A percentile compares a stretch with the other conserved stretches of the same genome.
phyloP scores from a whole-genome alignment of 495 filamentous ascomycete species.

The Penicillium goetzii region DNA sequence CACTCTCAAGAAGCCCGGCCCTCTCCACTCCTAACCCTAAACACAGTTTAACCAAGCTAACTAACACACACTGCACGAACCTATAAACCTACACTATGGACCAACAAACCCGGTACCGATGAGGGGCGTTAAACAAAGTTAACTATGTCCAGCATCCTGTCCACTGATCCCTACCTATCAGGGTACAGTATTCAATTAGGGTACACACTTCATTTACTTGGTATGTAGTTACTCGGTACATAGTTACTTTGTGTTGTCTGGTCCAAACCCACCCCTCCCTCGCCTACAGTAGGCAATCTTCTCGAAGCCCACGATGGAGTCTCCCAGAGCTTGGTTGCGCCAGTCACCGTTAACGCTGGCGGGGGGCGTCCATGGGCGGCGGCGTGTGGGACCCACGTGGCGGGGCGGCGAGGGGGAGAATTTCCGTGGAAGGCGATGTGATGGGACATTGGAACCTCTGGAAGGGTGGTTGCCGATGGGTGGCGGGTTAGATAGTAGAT shows the following conservation, averaged over 20 bases:
- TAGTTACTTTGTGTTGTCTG: no score
- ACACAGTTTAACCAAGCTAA: no score
- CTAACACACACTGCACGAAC: not conserved
- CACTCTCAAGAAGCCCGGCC: no score
- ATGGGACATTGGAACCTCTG: no score
- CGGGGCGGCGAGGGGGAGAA: conserved; percentile 7
- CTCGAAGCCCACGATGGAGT: conserved; percentile 1
- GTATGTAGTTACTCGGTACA: not conserved
- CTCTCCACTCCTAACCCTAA: no score
- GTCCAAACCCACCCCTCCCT: not conserved
- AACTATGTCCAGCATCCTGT: not conserved
- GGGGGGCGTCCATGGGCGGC: conserved; percentile 8
- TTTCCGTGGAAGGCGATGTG: conserved; percentile 9
- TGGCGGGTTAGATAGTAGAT: not conserved
- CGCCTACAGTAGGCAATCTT: conserved; percentile 9
- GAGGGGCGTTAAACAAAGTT: not conserved
- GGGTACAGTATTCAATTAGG: not conserved
- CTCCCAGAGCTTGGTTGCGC: not conserved
- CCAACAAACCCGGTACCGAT: not conserved
- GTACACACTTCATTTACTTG: not conserved
- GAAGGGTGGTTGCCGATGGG: not conserved
- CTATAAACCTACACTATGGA: not conserved
- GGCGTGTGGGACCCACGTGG: conserved; percentile 18
- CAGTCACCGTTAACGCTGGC: not conserved
- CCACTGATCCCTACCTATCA: no score